phyloP scores from a whole-genome alignment of 2,329 filamentous ascomycete genomes.

The Penicillium sp. region DNA sequence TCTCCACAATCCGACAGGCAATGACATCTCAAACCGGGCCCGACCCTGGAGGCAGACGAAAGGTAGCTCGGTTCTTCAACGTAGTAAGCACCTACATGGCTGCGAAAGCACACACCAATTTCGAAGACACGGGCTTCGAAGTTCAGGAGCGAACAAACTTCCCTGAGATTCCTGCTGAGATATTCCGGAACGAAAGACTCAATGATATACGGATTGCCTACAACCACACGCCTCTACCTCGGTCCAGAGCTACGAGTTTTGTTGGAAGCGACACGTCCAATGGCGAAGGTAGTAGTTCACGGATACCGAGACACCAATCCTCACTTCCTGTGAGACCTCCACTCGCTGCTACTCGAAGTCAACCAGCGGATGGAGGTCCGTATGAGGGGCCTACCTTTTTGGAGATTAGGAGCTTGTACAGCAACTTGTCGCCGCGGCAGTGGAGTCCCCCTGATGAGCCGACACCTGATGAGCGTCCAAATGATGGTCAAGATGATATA shows the following conservation, averaged over 20 bases:
- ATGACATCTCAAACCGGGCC: constrained; percentile 16
- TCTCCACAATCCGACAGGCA: constrained; percentile 1
- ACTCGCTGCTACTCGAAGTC: neutral
- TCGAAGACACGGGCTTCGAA: constrained; percentile 53
- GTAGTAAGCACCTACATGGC: constrained; percentile 49
- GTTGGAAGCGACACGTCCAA: constrained; percentile 13
- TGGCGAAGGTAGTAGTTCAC: constrained; percentile 16
- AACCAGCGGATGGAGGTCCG: constrained; percentile 10
- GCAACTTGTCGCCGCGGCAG: neutral
- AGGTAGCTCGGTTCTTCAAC: constrained; percentile 47
- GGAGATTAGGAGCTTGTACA: neutral
- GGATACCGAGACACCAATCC: neutral
- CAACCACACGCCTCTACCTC: constrained; percentile 6
- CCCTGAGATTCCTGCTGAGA: constrained; percentile 58
- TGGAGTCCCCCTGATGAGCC: neutral
- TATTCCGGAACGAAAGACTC: constrained; percentile 45
- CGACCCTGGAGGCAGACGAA: constrained; percentile 39
- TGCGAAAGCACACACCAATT: constrained; percentile 49
- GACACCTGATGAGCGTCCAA: neutral
- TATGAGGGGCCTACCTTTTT: neutral
- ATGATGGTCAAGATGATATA: neutral
- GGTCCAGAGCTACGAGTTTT: constrained; percentile 16
- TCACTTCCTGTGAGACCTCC: constrained; percentile 10
- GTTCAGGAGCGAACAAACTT: constrained; percentile 51
- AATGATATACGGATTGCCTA: constrained; percentile 41